A percentile compares a stretch with the other conserved stretches of the same genome.
Evolutionary conservation across 2,329 filamentous ascomycete genomes (phyloP).

Genomic region (Thelonectria blattea): DNA sequence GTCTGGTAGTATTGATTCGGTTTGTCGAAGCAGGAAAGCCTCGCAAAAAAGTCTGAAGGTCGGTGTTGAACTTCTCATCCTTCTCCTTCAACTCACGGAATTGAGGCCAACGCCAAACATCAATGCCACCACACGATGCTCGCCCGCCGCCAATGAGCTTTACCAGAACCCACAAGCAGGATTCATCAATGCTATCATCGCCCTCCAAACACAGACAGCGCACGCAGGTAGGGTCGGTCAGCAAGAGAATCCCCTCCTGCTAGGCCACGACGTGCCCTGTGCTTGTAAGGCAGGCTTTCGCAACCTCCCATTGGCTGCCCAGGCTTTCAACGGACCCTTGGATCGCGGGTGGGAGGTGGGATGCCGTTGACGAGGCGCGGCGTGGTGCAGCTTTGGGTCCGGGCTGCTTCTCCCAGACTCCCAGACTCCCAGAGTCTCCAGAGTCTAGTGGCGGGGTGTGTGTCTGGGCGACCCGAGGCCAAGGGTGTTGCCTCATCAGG

Average conservation of each 20-base stretch:
- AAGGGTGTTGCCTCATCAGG: conserved; percentile 1
- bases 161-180: background rate
- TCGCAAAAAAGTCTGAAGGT: no score
- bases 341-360: conserved; percentile 9
- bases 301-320: conserved; percentile 11
- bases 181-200: background rate
- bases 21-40: no score
- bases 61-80: background rate
- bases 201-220: background rate
- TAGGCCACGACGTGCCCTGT: conserved; percentile 13
- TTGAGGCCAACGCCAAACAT: background rate
- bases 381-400: conserved; percentile 1
- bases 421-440: no score
- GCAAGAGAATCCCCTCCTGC: conserved; percentile 1
- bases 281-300: conserved; percentile 1
- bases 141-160: conserved; percentile 3
- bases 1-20: no score
- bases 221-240: conserved; percentile 2
- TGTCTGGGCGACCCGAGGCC: background rate
- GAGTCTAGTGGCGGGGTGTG: background rate
- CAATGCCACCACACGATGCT: background rate
- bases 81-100: conserved; percentile 11
- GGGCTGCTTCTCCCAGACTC: background rate
- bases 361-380: conserved; percentile 3
- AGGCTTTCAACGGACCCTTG: conserved; percentile 1